Evolutionary conservation across 2,329 filamentous ascomycete genomes (phyloP).

Genomic region (Cladophialophora bantiana): DNA sequence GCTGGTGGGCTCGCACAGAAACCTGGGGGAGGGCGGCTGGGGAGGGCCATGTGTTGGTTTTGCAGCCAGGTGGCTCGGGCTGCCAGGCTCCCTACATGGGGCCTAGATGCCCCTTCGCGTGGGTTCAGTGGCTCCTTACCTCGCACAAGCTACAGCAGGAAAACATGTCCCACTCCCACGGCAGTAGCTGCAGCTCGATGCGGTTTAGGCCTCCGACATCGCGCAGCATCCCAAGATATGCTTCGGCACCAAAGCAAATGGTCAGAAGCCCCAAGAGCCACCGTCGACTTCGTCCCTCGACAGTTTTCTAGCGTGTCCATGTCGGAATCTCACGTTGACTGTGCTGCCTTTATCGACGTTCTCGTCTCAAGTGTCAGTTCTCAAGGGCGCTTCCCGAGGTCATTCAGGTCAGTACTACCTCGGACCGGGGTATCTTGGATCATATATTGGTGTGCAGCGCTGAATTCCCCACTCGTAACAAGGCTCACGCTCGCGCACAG

Average conservation of each 20-base stretch:
- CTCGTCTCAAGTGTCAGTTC: neutral
- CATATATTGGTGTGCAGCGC: neutral
- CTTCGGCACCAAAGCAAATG: neutral
- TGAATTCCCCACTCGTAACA: neutral
- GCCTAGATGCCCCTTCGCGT: neutral
- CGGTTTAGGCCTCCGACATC: slow-evolving; percentile 1
- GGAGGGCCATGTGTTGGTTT: neutral
- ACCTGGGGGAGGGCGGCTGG: neutral
- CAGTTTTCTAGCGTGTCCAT: neutral
- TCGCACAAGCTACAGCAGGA: neutral
- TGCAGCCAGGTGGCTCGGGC: neutral
- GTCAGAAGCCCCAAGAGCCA: neutral
- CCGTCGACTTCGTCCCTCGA: neutral
- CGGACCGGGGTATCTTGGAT: neutral
- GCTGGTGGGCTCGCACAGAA: neutral
- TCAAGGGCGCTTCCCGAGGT: neutral
- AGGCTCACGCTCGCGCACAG: neutral
- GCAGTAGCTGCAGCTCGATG: neutral
- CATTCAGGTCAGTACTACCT: neutral
- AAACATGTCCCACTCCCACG: neutral
- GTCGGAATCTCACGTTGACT: neutral
- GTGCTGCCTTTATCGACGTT: neutral
- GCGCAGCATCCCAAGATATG: neutral
- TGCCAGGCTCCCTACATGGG: too few relatives aligned
- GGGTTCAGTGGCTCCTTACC: neutral